phyloP scores from a whole-genome alignment of 495 filamentous ascomycete genomes.

The Haplographium delicatum region DNA sequence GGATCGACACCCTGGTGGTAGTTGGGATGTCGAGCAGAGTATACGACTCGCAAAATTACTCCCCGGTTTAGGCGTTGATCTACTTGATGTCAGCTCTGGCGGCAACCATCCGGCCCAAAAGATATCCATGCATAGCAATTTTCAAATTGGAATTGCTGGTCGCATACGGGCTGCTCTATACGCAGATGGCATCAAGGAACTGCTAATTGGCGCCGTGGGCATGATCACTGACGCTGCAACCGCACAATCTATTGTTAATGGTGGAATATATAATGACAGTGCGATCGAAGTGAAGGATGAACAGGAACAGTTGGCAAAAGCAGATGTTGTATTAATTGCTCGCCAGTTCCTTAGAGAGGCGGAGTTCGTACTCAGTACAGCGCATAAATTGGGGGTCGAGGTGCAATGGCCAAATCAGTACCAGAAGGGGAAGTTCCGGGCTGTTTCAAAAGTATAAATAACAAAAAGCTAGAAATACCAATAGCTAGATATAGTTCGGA shows the following conservation, averaged over 20 bases:
- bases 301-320: no score
- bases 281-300: no score
- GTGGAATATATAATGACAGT: no score
- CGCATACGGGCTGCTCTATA: slow-evolving; percentile 58
- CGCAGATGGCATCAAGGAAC: slow-evolving; percentile 52
- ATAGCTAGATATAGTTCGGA: no score
- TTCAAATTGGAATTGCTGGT: slow-evolving; percentile 62
- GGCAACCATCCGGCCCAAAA: slow-evolving; percentile 53
- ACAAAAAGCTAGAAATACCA: no score
- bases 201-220: slow-evolving; percentile 56
- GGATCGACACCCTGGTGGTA: slow-evolving; percentile 36
- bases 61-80: slow-evolving; percentile 51
- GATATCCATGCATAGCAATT: slow-evolving; percentile 48
- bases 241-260: slow-evolving; percentile 34
- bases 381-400: slow-evolving; percentile 55
- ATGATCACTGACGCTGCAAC: slow-evolving; percentile 49
- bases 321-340: slow-evolving; percentile 54
- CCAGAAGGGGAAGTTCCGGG: no score
- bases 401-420: no score
- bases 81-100: slow-evolving; percentile 57
- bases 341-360: slow-evolving; percentile 67
- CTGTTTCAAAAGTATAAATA: no score
- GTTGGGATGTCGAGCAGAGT: slow-evolving; percentile 53
- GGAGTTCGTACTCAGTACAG: slow-evolving; percentile 59
- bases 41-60: slow-evolving; percentile 49